Evolutionary conservation across 805 yeast genomes (phyloP), one percentile per base, ranked within the genome.

Genomic region (Candida hungchunana): DNA sequence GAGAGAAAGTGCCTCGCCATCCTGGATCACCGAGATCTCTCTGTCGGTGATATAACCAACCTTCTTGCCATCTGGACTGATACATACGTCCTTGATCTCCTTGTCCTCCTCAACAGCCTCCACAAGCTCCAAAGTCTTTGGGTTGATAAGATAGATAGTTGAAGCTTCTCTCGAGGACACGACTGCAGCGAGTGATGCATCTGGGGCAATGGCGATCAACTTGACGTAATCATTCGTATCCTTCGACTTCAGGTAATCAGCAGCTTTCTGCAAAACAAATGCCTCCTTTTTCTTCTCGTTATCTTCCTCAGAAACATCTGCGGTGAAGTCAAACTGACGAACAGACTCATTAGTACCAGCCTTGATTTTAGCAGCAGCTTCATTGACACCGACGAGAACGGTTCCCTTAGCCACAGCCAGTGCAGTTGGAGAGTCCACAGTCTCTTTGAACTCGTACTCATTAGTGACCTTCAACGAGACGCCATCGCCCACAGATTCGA

Each of bases 391-490:
- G 28, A 82, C 69, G 30, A 84, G 62, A 13, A 88, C 75, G 14
- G 67, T 47, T 4, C 43, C 52, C 4, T 60, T 56, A 23, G 68
- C 64, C 11, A 73, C 69, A 44, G 79, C 95, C 32, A 90, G 49
- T 31, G 93, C 79, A 53, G 88, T 86, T 9, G 96, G 96, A n/a
- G 88, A 79, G 58, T 89, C 96, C 46, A 85, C 95, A 34, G 75
- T 69, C 10, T 71, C 67, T 5, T 77, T 72, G 42, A 79, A 58
- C 3, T 70, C 64, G 46, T 79, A 67, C 50, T 84, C 93, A 39
- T 87, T 63, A 49, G 69, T 77, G 44, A 77, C 67, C 48, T 76
- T 81, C 36, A 82, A 58, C 56, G 56, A 58, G 7, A 10, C 20
- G 24, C 53, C 52, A n/a, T 53, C 55, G 37, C 69, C 68, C 22